Evolutionary conservation across 495 filamentous ascomycete genomes (phyloP).

Genomic region (Xylaria flabelliformis): DNA sequence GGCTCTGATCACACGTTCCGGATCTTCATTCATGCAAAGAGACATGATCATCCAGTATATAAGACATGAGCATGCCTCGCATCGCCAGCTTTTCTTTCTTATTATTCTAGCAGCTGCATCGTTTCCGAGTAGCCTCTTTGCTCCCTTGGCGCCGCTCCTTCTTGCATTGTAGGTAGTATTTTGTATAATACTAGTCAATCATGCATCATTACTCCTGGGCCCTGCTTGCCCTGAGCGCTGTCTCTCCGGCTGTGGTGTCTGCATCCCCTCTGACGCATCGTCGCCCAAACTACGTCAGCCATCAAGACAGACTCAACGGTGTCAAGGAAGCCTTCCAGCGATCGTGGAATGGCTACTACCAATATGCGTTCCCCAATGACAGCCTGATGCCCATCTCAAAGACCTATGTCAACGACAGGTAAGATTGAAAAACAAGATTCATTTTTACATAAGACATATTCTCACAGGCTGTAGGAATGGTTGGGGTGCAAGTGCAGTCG

Average conservation of each 20-base stretch:
- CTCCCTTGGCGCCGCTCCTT: slow-evolving; percentile 16
- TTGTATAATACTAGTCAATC: slow-evolving; percentile 10
- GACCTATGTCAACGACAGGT: slow-evolving; percentile 72
- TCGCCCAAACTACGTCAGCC: slow-evolving; percentile 39
- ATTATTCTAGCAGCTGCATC: slow-evolving; percentile 25
- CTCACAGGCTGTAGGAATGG: slow-evolving; percentile 64
- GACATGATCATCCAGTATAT: slow-evolving; percentile 29
- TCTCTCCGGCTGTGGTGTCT: slow-evolving; percentile 28
- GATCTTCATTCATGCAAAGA: slow-evolving; percentile 15
- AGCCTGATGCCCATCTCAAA: slow-evolving; percentile 75
- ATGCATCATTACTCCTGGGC: slow-evolving; percentile 25
- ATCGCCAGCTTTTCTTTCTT: not conserved
- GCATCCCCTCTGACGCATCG: slow-evolving; percentile 28
- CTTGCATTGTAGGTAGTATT: not conserved
- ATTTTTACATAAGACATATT: not conserved
- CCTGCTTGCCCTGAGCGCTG: slow-evolving; percentile 21
- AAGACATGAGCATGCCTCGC: slow-evolving; percentile 35
- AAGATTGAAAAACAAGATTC: slow-evolving; percentile 26
- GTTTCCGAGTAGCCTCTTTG: slow-evolving; percentile 1
- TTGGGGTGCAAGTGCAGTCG: slow-evolving; percentile 86
- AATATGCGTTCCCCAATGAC: slow-evolving; percentile 82
- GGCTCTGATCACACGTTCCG: slow-evolving; percentile 17
- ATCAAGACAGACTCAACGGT: slow-evolving; percentile 59
- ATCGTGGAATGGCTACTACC: slow-evolving; percentile 82
- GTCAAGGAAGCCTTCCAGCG: slow-evolving; percentile 77